Evolutionary conservation across 768 basidiomycete genomes (phyloP), one percentile per base, ranked within the genome.

Genomic region (Coprinopsis strossmayeri): DNA sequence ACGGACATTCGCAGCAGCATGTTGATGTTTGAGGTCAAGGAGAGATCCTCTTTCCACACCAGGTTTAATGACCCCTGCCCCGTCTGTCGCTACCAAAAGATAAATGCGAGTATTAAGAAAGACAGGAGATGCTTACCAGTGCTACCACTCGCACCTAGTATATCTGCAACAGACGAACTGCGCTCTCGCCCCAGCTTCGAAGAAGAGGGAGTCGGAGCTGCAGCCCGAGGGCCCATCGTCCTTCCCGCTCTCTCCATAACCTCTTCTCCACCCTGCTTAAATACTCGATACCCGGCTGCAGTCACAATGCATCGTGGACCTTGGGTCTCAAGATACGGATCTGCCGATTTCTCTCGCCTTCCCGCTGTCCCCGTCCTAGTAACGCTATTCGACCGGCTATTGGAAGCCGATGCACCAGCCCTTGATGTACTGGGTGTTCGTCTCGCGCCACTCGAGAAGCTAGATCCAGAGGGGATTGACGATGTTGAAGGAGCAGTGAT

Each of bases 191-290:
- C 43, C 7, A 17, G 21, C 24, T 24, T 42, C 4, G 41, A 3
- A 23, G 20, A 9, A 4, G 20, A 26, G 11, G 41, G 7, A 21
- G 18, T 26, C 5, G 43, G 43, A 5, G 15, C 43, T 4, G 43
- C 43, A 32, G 43, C 27, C 3, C 43, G 25, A 28, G 43, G 43
- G 4, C 43, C 43, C 43, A 45, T 45, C 4, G 43, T 45, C 43
- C 43, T 45, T 27, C 43, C 43, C 12, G 43, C 43, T 20, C 43
- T 45, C 43, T 45, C 43, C 43, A 45, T 45, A 27, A 45, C 43
- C 28, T 45, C 43, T 45, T 45, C 43, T 11, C 25, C 43, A 17
- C 43, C 43, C 23, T 45, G 43, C 18, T 45, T 45, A 17, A 45
- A 32, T 20, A 45, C 43, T 11, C 43, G 5, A 45, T 45, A 45